phyloP scores from a whole-genome alignment of 441 rosid species.

The Gossypium aridum region DNA sequence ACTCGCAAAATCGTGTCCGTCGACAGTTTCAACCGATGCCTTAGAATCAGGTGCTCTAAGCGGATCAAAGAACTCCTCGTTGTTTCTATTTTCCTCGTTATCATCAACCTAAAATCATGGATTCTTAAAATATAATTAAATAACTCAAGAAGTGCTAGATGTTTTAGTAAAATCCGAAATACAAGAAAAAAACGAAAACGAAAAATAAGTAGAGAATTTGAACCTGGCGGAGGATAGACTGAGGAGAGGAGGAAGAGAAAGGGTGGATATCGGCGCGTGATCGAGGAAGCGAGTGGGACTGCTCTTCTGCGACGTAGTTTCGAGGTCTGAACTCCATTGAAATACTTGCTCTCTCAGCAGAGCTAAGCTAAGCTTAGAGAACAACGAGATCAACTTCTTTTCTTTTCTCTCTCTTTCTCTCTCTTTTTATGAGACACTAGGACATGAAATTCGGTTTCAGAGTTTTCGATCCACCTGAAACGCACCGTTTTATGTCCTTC shows the following conservation, averaged over 20 bases:
- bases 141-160: neutral
- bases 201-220: neutral
- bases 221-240: constrained; percentile 35
- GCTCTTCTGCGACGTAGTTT: constrained; percentile 39
- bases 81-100: constrained; percentile 18
- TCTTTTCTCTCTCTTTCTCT: too few species aligned
- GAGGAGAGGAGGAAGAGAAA: constrained; percentile 34
- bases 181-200: neutral
- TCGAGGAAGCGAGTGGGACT: constrained; percentile 48
- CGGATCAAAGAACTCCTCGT: constrained; percentile 70
- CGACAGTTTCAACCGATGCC: constrained; percentile 22
- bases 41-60: constrained; percentile 35
- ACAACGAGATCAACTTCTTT: neutral
- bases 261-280: constrained; percentile 50
- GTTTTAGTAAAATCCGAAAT: neutral
- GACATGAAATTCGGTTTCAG: too few species aligned
- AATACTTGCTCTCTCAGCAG: neutral
- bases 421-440: too few species aligned
- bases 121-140: neutral
- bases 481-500: neutral
- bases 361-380: neutral
- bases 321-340: constrained; percentile 72
- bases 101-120: constrained; percentile 25
- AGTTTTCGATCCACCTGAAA: neutral
- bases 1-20: constrained; percentile 20